Evolutionary conservation across 441 rosid genomes (phyloP), one percentile per base, ranked within the genome.

Genomic region (Breynia disticha): DNA sequence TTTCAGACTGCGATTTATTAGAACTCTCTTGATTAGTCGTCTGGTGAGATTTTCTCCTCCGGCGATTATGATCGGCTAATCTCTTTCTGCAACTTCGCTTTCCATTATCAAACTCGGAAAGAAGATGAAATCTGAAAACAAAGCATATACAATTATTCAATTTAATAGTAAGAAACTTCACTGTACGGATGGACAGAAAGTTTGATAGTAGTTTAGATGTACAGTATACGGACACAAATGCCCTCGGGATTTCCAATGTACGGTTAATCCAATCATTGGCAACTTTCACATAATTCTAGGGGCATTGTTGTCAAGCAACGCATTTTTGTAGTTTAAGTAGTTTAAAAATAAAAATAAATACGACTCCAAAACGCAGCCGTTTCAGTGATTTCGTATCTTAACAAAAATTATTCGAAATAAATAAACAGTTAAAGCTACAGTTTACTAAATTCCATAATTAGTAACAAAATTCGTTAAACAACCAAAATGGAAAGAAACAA

Each of bases 41-140:
- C 44, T 71, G 80, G 62, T 82, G 81, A 12, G 95, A 82, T 63
- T 91, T 91, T 56, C 97, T 72, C 57, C 98, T 71, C 37, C 98
- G 83, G 7, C 95, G 86, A 56, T 91, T 91, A 71, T 91, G 98
- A 80, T 88, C 98, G 0, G 97, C 95, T 59, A 91, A 62, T 56
- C 98, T 72, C 63, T 81, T 88, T 53, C 98, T 72, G 76, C 98
- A 91, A 75, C 98, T 91, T 39, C 98, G 91, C 70, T 91, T 91
- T 11, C 97, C 97, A 44, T 91, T 86, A 65, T 91, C 98, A 62
- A 91, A 91, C 66, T 88, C 95, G 19, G 86, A 64, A 39, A 91
- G 91, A 49, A 82, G 67, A 73, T 91, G 98, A 59, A 91, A 91
- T 73, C 98, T 91, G 83, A 32, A 32, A 47, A 41, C 14, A 46